phyloP scores from a whole-genome alignment of 345 rosid genomes.

The Populus nigra region DNA sequence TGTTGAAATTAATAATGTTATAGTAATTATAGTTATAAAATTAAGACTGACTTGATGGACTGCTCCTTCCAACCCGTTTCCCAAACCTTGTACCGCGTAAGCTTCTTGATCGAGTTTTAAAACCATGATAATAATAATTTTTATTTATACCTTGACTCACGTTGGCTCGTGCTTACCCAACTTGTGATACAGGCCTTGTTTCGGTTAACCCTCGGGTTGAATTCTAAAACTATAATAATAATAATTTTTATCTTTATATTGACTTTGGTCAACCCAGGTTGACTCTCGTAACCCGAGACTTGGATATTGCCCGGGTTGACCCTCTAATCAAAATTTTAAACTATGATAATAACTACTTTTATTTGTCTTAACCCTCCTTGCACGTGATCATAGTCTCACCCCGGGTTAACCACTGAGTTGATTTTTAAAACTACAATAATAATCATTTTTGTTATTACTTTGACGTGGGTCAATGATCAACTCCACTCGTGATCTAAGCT shows the following conservation, averaged over 20 bases:
- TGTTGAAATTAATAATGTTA: too few species aligned
- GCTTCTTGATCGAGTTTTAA: too few species aligned
- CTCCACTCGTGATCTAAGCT: rapidly evolving
- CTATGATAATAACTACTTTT: too few species aligned
- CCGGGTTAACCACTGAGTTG: rapidly evolving
- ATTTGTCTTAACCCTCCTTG: rapidly evolving
- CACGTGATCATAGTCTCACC: rapidly evolving
- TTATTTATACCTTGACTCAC: too few species aligned
- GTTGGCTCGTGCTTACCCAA: too few species aligned
- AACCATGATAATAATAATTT: too few species aligned
- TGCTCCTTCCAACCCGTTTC: rapidly evolving
- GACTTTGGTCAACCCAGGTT: rapidly evolving
- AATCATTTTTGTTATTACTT: too few species aligned
- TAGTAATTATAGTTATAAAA: rapidly evolving
- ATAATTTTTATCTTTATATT: too few species aligned
- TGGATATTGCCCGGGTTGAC: rapidly evolving
- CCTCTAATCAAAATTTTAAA: rapidly evolving
- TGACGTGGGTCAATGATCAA: rapidly evolving
- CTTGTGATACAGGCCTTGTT: rapidly evolving
- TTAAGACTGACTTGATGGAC: rapidly evolving
- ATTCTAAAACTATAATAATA: too few species aligned
- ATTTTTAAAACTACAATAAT: too few species aligned
- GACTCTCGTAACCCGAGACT: rapidly evolving
- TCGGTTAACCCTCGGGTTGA: rapidly evolving
- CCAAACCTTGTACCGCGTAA: too few species aligned